Base-by-base conservation (phyloP, 1,284 basidiomycete species). In the Abortiporus biennis region DNA sequence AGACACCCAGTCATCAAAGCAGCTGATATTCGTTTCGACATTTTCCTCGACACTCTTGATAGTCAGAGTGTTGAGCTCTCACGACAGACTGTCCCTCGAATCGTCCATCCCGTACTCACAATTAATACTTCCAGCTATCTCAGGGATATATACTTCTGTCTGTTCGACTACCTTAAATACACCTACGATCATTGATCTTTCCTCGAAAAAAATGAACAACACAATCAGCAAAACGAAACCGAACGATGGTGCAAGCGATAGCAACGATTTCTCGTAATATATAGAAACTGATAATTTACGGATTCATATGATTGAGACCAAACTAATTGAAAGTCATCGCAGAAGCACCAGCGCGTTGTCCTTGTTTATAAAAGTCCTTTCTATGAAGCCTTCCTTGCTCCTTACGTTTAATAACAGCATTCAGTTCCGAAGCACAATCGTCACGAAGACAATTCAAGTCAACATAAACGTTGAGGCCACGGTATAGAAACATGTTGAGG, bases 201-300 rank as follows among this genome's bases (percentile, higher is more conserved):
- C 52, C 45, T 58, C 54, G 52, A 58, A 59, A 47, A n/a, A n/a
- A 9, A 9, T n/a, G n/a, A 43, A 51, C 13, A 23, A 52, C 15
- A 42, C 52, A 13, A 20, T 13, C 3, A 74, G 72, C 50, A 65
- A 72, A 20, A 66, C 68, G 47, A 71, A 72, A 45, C n/a, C 63
- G 47, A 76, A 78, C 43, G 79, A 81, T 48, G 67, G 64, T 33
- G 65, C 66, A 41, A 61, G 62, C 45, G 77, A 76, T 67, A 44
- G 62, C 65, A 30, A 63, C 58, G 40, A 67, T 60, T 40, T 63
- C 52, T 24, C 59, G 55, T 17, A n/a, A n/a, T n/a, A n/a, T n/a
- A n/a, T n/a, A n/a, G n/a, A n/a, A n/a, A n/a, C n/a, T n/a, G n/a
- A n/a, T n/a, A n/a, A n/a, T n/a, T n/a, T n/a, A n/a, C n/a, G n/a